phyloP scores from a whole-genome alignment of 139 green algal species.

The Asterochloris erici region DNA sequence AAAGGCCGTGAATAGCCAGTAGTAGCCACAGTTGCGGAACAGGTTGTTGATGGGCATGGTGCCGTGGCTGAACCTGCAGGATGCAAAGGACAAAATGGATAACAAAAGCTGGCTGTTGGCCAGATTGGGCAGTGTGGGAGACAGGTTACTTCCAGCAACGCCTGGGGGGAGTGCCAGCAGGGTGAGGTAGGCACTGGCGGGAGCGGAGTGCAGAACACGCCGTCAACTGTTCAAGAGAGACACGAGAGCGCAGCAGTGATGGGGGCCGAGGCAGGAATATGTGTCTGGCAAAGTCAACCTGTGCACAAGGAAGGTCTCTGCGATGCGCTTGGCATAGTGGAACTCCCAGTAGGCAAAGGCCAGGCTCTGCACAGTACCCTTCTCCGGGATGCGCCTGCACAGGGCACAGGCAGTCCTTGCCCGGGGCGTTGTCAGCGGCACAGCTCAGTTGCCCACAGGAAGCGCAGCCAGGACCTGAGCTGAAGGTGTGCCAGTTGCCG shows the following conservation, averaged over 20 bases:
- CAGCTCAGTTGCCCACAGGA: neutral
- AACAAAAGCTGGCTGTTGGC: too few relatives aligned
- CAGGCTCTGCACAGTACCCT: conserved; percentile 28
- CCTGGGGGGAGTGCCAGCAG: neutral
- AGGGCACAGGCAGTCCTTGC: neutral
- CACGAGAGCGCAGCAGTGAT: too few relatives aligned
- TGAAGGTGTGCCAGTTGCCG: neutral
- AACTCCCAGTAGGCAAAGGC: conserved; percentile 88
- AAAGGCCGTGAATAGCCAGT: conserved; percentile 77
- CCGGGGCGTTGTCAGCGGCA: neutral
- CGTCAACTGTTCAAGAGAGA: too few relatives aligned
- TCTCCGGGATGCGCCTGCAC: conserved; percentile 16
- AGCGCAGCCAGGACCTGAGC: neutral
- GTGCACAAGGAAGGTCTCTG: conserved; percentile 95
- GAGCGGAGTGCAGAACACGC: too few relatives aligned
- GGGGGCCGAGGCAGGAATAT: too few relatives aligned
- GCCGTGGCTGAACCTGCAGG: conserved; percentile 77
- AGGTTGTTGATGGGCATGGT: conserved; percentile 98
- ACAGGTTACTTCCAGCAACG: too few relatives aligned
- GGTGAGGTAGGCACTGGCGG: too few relatives aligned
- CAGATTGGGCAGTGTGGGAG: too few relatives aligned
- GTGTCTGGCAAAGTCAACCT: conserved; percentile 40
- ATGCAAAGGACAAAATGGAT: too few relatives aligned
- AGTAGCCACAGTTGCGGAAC: conserved; percentile 94
- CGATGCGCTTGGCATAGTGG: conserved; percentile 95